Conservation (phyloP, 2,329 filamentous ascomycete species). For the Ascochyta fabae region DNA sequence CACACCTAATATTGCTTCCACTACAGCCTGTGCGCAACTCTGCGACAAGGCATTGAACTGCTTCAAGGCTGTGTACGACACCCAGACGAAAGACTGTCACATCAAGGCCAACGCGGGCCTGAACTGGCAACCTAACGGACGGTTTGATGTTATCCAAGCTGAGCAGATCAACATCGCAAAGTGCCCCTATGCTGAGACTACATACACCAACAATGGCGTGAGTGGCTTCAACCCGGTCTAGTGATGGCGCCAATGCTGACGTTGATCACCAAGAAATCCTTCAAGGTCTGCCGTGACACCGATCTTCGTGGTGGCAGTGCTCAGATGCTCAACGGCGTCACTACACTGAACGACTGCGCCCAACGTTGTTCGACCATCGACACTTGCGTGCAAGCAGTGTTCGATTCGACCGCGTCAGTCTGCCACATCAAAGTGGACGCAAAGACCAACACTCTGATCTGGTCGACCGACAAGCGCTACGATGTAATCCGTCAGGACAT, state of each 20-base stretch:
- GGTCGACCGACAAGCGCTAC: conserved; percentile 38
- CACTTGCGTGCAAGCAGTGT: conserved; percentile 32
- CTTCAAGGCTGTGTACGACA: conserved; percentile 38
- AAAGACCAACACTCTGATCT: conserved; percentile 30
- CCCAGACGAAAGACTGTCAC: conserved; percentile 26
- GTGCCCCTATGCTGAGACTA: conserved; percentile 30
- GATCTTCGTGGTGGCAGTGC: conserved; percentile 30
- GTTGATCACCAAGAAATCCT: conserved; percentile 20
- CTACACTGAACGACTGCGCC: conserved; percentile 28
- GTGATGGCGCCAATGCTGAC: not conserved
- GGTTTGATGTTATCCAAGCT: conserved; percentile 31
- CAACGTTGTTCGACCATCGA: conserved; percentile 28
- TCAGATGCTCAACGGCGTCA: conserved; percentile 22
- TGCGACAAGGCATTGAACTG: conserved; percentile 30
- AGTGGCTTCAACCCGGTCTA: not conserved
- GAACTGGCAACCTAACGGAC: conserved; percentile 27
- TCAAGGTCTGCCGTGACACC: conserved; percentile 33
- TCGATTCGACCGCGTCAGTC: conserved; percentile 19
- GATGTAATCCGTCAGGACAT: conserved; percentile 31
- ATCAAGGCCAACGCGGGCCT: conserved; percentile 29
- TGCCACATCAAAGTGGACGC: conserved; percentile 38
- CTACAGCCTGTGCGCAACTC: conserved; percentile 28
- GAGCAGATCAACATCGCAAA: conserved; percentile 34
- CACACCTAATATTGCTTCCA: conserved; percentile 24
- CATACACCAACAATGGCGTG: conserved; percentile 27